Evolutionary conservation across 2,329 filamentous ascomycete species (phyloP), one percentile per base, ranked within the genome.

Genomic region (Daldinia eschscholtzii): DNA sequence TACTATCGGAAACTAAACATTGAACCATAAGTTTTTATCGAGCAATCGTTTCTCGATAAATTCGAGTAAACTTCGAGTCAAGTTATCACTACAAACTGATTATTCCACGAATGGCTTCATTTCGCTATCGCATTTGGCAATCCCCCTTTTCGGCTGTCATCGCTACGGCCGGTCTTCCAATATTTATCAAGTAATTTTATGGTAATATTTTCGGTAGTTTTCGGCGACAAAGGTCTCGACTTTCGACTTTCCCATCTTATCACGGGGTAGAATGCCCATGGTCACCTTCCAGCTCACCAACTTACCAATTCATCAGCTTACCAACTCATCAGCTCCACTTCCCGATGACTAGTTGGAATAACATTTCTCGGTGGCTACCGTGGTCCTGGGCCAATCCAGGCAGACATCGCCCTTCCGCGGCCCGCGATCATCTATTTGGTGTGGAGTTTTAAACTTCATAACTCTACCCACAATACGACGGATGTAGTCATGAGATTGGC

Each of bases 51-150:
- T 70, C 71, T 72, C 72, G 72, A 75, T 76, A 42, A 46, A 68
- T 72, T 77, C 75, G 74, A 76, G 72, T 73, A 77, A 76, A 20
- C 20, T 28, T 70, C 68, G 68, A 73, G 61, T 71, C 70, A 70
- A 65, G 13, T 26, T 23, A 28, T 39, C 53, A 59, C 48, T 52
- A 23, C 20, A 15, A n/a, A 50, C 41, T 15, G n/a, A 6, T 12
- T 18, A 26, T 39, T 6, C 68, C 65, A 62, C 64, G 70, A 74
- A 76, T 72, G 70, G 63, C 74, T 64, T 76, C 75, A 67, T 64
- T 67, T 72, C 55, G 37, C 15, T 41, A 33, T 71, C 71, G 41
- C 57, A 75, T 76, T 61, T 41, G 66, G 70, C 37, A 70, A 64
- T 9, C 13, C 50, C 61, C 50, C 52, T 39, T 13, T 39, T 39